Conservation (phyloP, 345 rosid genomes). For the Citropsis articulata region DNA sequence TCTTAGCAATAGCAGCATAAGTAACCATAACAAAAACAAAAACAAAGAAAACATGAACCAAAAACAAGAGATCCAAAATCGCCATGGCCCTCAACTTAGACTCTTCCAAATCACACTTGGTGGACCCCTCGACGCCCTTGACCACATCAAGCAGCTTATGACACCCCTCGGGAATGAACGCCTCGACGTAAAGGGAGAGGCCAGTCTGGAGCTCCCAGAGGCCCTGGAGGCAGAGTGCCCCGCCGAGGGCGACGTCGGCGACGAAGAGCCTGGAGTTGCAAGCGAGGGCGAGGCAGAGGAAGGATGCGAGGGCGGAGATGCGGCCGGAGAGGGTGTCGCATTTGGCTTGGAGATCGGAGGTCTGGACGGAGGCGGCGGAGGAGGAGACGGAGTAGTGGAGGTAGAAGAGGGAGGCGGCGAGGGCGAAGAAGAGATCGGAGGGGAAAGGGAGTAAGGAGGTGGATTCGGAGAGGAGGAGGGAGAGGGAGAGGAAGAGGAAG, state of each 20-base stretch:
- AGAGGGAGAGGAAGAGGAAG: conserved; percentile 62
- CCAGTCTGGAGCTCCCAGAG: conserved; percentile 91
- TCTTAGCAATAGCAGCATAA: conserved; percentile 54
- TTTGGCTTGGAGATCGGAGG: conserved; percentile 81
- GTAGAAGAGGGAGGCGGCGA: conserved; percentile 69
- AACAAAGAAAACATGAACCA: conserved; percentile 66
- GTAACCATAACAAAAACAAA: conserved; percentile 49
- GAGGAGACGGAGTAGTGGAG: conserved; percentile 66
- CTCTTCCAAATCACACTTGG: conserved; percentile 76
- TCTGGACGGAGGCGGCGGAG: conserved; percentile 63
- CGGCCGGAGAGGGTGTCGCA: conserved; percentile 68
- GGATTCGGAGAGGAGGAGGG: conserved; percentile 49
- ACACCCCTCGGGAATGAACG: conserved; percentile 87
- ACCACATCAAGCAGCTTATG: conserved; percentile 72
- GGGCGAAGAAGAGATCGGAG: conserved; percentile 75
- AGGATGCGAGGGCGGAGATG: conserved; percentile 56
- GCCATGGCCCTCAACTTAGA: conserved; percentile 79
- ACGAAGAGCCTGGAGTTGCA: conserved; percentile 59
- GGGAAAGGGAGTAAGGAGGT: conserved; percentile 68
- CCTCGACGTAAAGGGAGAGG: conserved; percentile 78
- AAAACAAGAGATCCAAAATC: conserved; percentile 71
- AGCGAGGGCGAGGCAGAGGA: conserved; percentile 68
- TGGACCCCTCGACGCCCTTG: conserved; percentile 78
- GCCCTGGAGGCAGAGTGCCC: conserved; percentile 72
- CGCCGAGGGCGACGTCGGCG: conserved; percentile 72